Evolutionary conservation across 352 stramenopile genomes (phyloP).

Genomic region (Pythium myriotylum): DNA sequence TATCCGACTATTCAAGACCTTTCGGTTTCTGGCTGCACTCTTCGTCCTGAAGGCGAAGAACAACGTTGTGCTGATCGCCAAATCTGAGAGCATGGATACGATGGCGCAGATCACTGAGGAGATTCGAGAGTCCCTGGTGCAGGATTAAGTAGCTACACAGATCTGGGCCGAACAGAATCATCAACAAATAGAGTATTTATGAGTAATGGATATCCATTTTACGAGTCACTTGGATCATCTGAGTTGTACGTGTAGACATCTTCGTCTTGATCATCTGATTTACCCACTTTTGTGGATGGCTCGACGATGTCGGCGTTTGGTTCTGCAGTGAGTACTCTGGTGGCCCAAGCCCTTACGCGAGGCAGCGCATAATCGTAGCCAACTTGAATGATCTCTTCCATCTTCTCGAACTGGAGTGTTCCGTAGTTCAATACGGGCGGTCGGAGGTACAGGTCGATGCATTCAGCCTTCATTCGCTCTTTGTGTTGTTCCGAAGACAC

Average conservation of each 20-base stretch:
- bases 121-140: constrained; percentile 29
- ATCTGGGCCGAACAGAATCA: constrained; percentile 1
- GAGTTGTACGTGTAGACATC: constrained; percentile 8
- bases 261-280: constrained; percentile 11
- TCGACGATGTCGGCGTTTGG: constrained; percentile 67
- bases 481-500: constrained; percentile 91
- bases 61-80: constrained; percentile 59
- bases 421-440: constrained; percentile 89
- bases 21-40: constrained; percentile 67
- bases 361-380: constrained; percentile 84
- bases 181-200: constrained; percentile 33
- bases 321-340: constrained; percentile 52
- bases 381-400: constrained; percentile 89
- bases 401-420: constrained; percentile 93
- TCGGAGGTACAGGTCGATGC: constrained; percentile 88
- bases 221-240: constrained; percentile 8
- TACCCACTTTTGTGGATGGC: constrained; percentile 16
- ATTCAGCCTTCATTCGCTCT: constrained; percentile 80
- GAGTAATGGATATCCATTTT: background rate
- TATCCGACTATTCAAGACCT: constrained; percentile 46
- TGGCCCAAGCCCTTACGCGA: constrained; percentile 61
- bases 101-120: constrained; percentile 65
- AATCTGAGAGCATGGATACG: constrained; percentile 42
- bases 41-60: constrained; percentile 70
- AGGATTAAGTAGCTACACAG: constrained; percentile 9